Conservation (phyloP, 352 stramenopile genomes). For the Globisporangium rhizosaccharum region DNA sequence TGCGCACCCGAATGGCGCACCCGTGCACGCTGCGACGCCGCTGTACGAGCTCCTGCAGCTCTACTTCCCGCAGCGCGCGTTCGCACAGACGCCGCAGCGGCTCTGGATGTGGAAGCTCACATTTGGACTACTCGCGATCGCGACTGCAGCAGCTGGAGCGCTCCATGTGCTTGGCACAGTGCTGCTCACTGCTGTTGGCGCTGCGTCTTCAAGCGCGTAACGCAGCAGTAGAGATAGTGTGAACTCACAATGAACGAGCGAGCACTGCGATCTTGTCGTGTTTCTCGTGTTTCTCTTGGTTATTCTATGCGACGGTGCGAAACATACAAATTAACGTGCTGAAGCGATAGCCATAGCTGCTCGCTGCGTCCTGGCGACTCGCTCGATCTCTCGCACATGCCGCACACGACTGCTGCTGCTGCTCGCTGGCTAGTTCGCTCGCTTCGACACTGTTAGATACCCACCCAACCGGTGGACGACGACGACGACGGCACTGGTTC, state of each 20-base stretch:
- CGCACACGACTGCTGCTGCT: no score
- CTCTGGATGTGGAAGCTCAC: slow-evolving; percentile 71
- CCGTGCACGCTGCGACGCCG: slow-evolving; percentile 19
- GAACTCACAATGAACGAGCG: slow-evolving; percentile 1
- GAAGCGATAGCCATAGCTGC: not conserved
- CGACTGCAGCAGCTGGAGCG: not conserved
- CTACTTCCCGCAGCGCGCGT: slow-evolving; percentile 58
- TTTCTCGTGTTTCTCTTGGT: slow-evolving; percentile 7
- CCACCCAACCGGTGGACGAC: slow-evolving; percentile 16
- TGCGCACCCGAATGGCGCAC: slow-evolving; percentile 35
- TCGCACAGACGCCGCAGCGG: slow-evolving; percentile 42
- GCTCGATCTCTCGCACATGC: no score
- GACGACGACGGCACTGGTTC: not conserved
- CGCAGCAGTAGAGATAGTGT: not conserved
- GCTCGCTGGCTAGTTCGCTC: not conserved
- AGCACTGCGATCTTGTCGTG: slow-evolving; percentile 1
- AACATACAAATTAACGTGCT: slow-evolving; percentile 16
- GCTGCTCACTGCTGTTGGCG: slow-evolving; percentile 1
- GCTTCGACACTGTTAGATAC: slow-evolving; percentile 14
- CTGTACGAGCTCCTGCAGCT: slow-evolving; percentile 61
- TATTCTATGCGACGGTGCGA: slow-evolving; percentile 4
- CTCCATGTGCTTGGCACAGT: slow-evolving; percentile 2
- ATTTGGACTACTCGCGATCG: slow-evolving; percentile 17
- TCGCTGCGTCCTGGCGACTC: no score
- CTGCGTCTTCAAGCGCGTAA: not conserved